Evolutionary conservation across 1,139 yeast genomes (phyloP), one percentile per base, ranked within the genome.

Genomic region (Insectozyma bohioensis): DNA sequence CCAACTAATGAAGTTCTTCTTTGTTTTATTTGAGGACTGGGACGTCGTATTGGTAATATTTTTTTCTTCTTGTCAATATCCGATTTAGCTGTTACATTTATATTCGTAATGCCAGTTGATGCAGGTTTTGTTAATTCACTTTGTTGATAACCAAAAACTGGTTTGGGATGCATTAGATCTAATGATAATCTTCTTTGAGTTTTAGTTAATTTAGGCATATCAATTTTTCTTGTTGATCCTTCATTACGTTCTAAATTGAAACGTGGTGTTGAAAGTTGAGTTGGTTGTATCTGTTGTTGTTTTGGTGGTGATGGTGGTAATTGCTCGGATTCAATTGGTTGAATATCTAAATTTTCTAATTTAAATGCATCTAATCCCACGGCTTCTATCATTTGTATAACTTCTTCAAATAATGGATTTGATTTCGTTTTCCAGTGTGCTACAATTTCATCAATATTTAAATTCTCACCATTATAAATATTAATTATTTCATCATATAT

Each of bases 1-100:
- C 65, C 70, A 12, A 67, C 69, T 24, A 66, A 38, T 3, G 73
- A 67, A 20, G 48, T 43, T 27, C 72, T 42, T 39, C 72, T 43
- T 29, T 14, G 39, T 12, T 22, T 31, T 9, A 25, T 30, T 30
- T 23, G 28, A 13, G 8, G 12, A n/a, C n/a, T n/a, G n/a, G n/a
- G n/a, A n/a, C n/a, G n/a, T n/a, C n/a, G n/a, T n/a, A n/a, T n/a
- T n/a, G n/a, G n/a, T 11, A 13, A 4, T 14, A 11, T n/a, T 6
- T 18, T 20, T 21, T 22, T 12, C 12, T 12, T 26, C 26, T 19
- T 8, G 14, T 16, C 18, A 5, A 49, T 41, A 18, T 54, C 61
- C 1, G 67, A 58, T 33, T 53, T 52, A 4, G 70, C 58, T 6
- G 54, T 41, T 4, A 67, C 70, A 40, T 63, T 62, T 20, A 67